Evolutionary conservation across 768 basidiomycete genomes (phyloP).

Genomic region (Suillus variegatus): DNA sequence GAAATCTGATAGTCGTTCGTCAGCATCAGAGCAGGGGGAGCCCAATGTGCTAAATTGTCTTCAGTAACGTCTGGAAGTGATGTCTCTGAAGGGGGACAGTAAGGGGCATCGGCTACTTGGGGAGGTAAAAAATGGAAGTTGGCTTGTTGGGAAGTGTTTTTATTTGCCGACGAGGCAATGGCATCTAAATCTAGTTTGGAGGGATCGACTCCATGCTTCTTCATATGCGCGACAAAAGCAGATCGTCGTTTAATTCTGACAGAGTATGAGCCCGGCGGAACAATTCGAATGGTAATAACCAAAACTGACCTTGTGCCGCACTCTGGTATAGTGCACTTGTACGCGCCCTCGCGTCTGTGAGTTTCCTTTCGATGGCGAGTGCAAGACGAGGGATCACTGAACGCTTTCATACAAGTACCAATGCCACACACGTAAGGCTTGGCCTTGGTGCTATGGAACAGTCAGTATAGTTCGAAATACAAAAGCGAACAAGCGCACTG

Average conservation of each 20-base stretch:
- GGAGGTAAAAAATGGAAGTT: conserved; percentile 17
- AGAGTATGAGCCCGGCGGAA: conserved; percentile 6
- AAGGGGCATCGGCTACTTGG: conserved; percentile 2
- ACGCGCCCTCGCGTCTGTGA: conserved; percentile 45
- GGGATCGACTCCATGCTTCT: conserved; percentile 45
- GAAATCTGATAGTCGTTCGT: not conserved
- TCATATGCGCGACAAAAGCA: conserved; percentile 55
- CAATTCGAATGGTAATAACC: not conserved
- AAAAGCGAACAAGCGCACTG: conserved; percentile 50
- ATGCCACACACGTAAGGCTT: conserved; percentile 57
- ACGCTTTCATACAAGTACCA: conserved; percentile 46
- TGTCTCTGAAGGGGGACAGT: not conserved
- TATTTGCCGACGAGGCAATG: conserved; percentile 22
- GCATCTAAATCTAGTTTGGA: conserved; percentile 17
- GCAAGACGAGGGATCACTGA: conserved; percentile 72
- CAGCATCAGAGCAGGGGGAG: not conserved
- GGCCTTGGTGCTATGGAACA: conserved; percentile 41
- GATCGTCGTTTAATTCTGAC: conserved; percentile 65
- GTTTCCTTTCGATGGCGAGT: conserved; percentile 65
- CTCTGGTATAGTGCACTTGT: conserved; percentile 43
- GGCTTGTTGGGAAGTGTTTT: conserved; percentile 7
- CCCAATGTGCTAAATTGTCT: not conserved
- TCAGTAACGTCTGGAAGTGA: not conserved
- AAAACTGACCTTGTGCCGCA: conserved; percentile 49
- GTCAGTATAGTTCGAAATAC: conserved; percentile 13